Evolutionary conservation across 305 asterid species (phyloP).

Genomic region (Andrographis paniculata): DNA sequence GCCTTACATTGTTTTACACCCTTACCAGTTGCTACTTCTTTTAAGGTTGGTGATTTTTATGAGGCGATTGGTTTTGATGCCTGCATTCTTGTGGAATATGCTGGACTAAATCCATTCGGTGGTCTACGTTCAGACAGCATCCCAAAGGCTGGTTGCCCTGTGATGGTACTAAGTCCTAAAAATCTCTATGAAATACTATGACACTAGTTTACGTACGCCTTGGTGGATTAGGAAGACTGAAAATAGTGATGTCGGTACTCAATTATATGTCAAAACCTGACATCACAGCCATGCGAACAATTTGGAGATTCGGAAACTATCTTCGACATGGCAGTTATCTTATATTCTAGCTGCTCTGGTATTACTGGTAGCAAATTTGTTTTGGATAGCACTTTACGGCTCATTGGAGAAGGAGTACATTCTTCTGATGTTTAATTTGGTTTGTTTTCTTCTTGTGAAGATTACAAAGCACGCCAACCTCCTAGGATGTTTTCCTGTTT

Average conservation of each 20-base stretch:
- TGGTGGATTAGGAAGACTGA: neutral
- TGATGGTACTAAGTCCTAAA: slow-evolving; percentile 48
- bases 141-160: slow-evolving; percentile 99
- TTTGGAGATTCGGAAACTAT: too few species aligned
- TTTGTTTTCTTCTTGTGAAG: slow-evolving; percentile 2
- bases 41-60: slow-evolving; percentile 93
- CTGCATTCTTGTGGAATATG: slow-evolving; percentile 95
- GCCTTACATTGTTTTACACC: slow-evolving; percentile 10
- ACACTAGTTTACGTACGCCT: neutral
- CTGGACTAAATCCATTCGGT: slow-evolving; percentile 98
- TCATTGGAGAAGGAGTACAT: slow-evolving; percentile 1
- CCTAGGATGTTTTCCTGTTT: neutral
- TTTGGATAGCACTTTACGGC: slow-evolving; percentile 4
- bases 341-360: neutral
- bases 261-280: neutral
- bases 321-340: neutral
- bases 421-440: slow-evolving; percentile 1
- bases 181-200: neutral
- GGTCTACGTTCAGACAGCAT: slow-evolving; percentile 86
- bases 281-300: too few species aligned
- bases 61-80: slow-evolving; percentile 98
- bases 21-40: slow-evolving; percentile 15
- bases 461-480: slow-evolving; percentile 5
- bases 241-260: neutral
- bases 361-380: neutral